phyloP scores from a whole-genome alignment of 2,329 filamentous ascomycete species.

The Fusarium keratoplasticum region DNA sequence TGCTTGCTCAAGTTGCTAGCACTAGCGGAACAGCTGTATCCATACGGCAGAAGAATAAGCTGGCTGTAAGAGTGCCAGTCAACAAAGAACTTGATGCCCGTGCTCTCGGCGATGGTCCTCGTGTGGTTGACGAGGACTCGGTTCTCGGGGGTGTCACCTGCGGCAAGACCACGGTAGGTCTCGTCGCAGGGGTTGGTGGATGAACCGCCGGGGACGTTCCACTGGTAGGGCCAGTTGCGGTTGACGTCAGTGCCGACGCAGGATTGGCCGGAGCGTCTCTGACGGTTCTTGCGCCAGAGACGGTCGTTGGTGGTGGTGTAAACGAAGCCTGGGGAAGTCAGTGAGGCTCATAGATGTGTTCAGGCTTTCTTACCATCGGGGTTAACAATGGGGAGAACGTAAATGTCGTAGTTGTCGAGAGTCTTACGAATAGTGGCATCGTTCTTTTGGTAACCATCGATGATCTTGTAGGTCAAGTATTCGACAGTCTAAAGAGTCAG shows the following conservation, averaged over 20 bases:
- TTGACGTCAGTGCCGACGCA: constrained; percentile 69
- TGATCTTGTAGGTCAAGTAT: constrained; percentile 36
- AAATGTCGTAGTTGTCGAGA: constrained; percentile 74
- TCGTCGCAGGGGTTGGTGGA: constrained; percentile 64
- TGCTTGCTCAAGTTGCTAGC: constrained; percentile 61
- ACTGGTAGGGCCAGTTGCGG: constrained; percentile 69
- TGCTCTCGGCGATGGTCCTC: constrained; percentile 48
- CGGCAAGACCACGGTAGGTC: constrained; percentile 57
- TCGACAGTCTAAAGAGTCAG: constrained; percentile 32
- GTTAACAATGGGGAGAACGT: constrained; percentile 72
- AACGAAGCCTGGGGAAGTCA: constrained; percentile 60
- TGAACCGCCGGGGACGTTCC: constrained; percentile 61
- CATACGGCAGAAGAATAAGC: constrained; percentile 67
- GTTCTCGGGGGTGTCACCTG: constrained; percentile 63
- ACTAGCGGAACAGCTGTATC: constrained; percentile 65
- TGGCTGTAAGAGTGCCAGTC: constrained; percentile 75
- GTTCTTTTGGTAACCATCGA: constrained; percentile 35
- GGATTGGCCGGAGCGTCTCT: constrained; percentile 50
- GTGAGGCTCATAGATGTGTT: accelerated
- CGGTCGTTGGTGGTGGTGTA: constrained; percentile 58
- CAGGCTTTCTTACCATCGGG: constrained; percentile 60
- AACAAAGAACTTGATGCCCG: constrained; percentile 69
- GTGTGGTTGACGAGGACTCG: constrained; percentile 55
- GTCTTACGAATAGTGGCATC: constrained; percentile 19
- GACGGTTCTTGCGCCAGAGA: constrained; percentile 72